These are phyloP conservation scores for Calonectria pauciramosa DNA, from an alignment of 2,329 filamentous ascomycete genomes.

Conservation along the genomic window DNA sequence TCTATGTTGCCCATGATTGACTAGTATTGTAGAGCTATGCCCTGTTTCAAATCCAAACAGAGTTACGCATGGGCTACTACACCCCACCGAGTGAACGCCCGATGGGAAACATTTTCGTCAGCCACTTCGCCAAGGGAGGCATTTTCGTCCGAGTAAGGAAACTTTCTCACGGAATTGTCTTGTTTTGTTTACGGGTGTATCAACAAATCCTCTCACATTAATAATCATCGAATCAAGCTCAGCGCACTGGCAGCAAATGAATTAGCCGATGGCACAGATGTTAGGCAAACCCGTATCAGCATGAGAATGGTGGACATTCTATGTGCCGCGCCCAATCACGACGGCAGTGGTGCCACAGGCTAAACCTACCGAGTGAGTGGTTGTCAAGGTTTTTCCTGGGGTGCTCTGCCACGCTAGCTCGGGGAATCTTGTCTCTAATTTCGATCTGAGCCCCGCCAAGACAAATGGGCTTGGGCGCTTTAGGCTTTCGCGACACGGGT, in stretches of 20 bases:
- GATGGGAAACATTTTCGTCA: background rate
- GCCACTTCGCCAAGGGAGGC: background rate
- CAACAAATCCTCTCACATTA: background rate
- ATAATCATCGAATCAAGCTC: background rate
- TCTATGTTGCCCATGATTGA: background rate
- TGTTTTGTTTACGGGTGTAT: background rate
- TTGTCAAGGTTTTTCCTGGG: background rate
- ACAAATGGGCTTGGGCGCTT: background rate
- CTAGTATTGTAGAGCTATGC: background rate
- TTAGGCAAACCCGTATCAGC: background rate
- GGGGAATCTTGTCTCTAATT: background rate
- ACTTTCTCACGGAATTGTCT: background rate
- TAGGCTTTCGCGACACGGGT: background rate
- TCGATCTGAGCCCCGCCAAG: conserved; percentile 4
- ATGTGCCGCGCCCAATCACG: background rate
- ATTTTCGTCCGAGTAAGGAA: background rate
- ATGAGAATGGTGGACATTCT: background rate
- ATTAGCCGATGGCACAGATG: background rate
- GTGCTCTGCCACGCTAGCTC: background rate
- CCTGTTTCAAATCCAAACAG: background rate
- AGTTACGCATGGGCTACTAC: background rate
- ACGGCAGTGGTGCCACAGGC: background rate
- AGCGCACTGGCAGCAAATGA: too few relatives aligned
- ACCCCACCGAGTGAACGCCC: background rate
- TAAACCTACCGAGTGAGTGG: background rate